Conservation (phyloP, 345 rosid species). For the Arabidopsis arenosa region DNA sequence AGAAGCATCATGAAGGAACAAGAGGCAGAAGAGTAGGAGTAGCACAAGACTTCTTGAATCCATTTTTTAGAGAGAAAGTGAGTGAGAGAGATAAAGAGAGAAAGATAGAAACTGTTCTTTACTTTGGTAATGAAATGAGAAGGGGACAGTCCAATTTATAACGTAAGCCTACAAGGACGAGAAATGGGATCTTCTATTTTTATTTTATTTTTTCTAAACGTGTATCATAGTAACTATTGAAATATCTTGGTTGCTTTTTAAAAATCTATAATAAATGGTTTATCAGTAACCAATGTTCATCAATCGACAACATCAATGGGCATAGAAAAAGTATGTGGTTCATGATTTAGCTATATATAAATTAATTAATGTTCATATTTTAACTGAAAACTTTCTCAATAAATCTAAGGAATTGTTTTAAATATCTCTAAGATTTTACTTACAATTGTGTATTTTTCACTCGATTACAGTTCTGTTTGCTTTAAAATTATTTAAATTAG, state of each 20-base stretch:
- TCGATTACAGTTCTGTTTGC: too few relatives aligned
- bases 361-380: too few relatives aligned
- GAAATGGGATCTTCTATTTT: not conserved
- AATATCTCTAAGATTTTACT: too few relatives aligned
- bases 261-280: not conserved
- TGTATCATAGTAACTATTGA: not conserved
- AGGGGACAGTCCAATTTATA: slow-evolving; percentile 29
- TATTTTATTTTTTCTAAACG: not conserved
- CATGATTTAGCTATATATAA: not conserved
- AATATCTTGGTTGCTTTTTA: not conserved
- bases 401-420: not conserved
- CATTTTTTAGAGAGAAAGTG: slow-evolving; percentile 14
- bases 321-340: too few relatives aligned
- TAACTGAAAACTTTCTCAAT: not conserved
- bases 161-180: slow-evolving; percentile 3
- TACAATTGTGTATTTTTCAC: too few relatives aligned
- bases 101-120: not conserved
- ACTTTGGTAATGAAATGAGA: slow-evolving; percentile 12
- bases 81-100: not conserved
- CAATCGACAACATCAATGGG: not conserved
- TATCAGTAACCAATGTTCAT: not conserved
- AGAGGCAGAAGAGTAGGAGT: slow-evolving; percentile 45
- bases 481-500: not conserved
- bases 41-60: slow-evolving; percentile 29
- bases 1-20: slow-evolving; percentile 48